Conservation (phyloP, 2,329 filamentous ascomycete species). For the Neopestalotiopsis sp. region DNA sequence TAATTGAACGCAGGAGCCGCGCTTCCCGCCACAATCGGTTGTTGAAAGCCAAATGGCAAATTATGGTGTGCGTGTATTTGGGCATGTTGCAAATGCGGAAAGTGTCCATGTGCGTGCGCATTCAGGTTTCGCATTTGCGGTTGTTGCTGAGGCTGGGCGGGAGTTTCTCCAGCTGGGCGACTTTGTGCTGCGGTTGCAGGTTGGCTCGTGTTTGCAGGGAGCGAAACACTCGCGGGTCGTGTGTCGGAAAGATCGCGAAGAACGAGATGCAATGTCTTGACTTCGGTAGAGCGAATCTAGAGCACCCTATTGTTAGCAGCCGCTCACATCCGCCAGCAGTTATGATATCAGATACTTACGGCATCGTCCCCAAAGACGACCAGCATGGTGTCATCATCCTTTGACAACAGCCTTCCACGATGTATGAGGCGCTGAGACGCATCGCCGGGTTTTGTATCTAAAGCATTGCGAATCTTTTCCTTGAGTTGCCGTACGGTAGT, state of each 20-base stretch:
- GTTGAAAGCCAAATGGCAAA: conserved; percentile 29
- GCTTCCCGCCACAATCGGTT: conserved; percentile 14
- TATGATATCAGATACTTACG: conserved; percentile 43
- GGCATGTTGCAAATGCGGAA: conserved; percentile 22
- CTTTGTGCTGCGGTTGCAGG: conserved; percentile 24
- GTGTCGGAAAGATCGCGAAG: conserved; percentile 36
- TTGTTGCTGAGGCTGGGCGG: conserved; percentile 22
- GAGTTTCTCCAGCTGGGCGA: conserved; percentile 23
- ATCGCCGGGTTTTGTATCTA: conserved; percentile 56
- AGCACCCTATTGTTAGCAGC: conserved; percentile 12
- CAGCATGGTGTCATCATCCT: conserved; percentile 60
- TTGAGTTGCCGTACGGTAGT: conserved; percentile 65
- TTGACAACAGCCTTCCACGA: conserved; percentile 60
- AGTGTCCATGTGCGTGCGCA: conserved; percentile 1
- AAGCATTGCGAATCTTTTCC: conserved; percentile 58
- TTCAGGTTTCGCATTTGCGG: neutral
- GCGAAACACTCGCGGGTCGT: conserved; percentile 24
- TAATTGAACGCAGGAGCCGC: conserved; percentile 15
- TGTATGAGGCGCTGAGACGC: conserved; percentile 66
- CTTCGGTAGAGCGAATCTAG: conserved; percentile 35
- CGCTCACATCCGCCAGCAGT: neutral
- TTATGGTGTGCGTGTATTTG: conserved; percentile 26
- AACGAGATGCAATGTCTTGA: conserved; percentile 39
- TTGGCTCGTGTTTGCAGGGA: conserved; percentile 24
- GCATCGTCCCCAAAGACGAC: conserved; percentile 62